Conservation (phyloP, 2,329 filamentous ascomycete genomes). For the Sodiomyces alkalinus region DNA sequence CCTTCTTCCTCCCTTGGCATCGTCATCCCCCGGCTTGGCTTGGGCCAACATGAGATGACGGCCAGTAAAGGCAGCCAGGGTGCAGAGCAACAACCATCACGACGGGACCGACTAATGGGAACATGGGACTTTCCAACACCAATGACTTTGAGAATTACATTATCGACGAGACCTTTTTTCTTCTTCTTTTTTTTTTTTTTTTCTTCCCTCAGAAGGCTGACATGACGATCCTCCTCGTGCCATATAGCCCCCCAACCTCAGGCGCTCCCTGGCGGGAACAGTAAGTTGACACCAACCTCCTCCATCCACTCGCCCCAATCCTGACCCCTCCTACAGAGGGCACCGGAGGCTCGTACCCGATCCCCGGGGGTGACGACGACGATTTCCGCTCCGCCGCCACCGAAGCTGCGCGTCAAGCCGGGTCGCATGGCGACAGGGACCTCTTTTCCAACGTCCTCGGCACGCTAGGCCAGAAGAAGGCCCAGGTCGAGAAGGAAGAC, state of each 20-base stretch:
- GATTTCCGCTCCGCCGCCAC: conserved; percentile 32
- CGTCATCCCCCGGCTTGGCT: no score
- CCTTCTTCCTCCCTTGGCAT: no score
- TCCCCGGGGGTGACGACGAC: conserved; percentile 25
- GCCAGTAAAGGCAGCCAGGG: background rate
- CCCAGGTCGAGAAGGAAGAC: conserved; percentile 27
- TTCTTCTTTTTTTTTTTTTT: no score
- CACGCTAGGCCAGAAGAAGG: conserved; percentile 32
- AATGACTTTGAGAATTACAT: no score
- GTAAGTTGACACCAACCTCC: conserved; percentile 10
- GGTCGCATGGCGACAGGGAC: conserved; percentile 27
- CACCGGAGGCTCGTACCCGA: conserved; percentile 14
- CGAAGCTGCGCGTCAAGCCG: conserved; percentile 29
- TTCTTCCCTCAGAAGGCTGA: no score
- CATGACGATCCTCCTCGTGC: no score
- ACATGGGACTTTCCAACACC: no score
- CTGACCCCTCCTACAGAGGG: conserved; percentile 13
- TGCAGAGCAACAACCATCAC: no score
- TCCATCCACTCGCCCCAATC: background rate
- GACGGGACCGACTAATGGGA: no score
- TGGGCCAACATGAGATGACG: no score
- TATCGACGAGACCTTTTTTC: no score
- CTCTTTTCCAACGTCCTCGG: conserved; percentile 34
- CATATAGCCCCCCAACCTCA: background rate
- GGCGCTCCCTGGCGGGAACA: conserved; percentile 10